These are phyloP conservation scores for Blastocystis sp. DNA, from an alignment of 352 stramenopile species.

Conservation along the genomic window DNA sequence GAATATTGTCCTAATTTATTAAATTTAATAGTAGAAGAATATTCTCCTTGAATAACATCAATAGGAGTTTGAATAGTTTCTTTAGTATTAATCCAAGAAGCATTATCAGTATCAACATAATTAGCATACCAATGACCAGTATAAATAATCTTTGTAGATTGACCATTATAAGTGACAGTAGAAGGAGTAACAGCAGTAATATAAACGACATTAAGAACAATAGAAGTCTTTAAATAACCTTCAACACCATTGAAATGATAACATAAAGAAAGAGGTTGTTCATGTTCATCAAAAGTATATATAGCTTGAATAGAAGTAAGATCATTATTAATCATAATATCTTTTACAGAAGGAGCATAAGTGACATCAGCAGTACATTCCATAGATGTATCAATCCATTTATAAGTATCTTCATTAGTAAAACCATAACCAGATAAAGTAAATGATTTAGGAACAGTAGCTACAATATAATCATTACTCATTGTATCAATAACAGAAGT, in stretches of 20 bases:
- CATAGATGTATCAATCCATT: background rate
- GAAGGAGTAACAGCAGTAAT: slow-evolving; percentile 12
- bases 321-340: background rate
- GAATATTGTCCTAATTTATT: slow-evolving; percentile 7
- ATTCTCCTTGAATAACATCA: background rate
- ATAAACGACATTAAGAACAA: slow-evolving; percentile 15
- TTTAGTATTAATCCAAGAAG: slow-evolving; percentile 6
- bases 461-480: slow-evolving; percentile 3
- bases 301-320: background rate
- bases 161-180: background rate
- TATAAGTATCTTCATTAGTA: slow-evolving; percentile 1
- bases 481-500: background rate
- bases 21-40: slow-evolving; percentile 1
- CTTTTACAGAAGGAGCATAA: background rate
- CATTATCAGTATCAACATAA: background rate
- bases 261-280: background rate
- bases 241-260: slow-evolving; percentile 22
- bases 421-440: slow-evolving; percentile 13
- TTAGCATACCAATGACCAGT: background rate
- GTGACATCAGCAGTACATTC: background rate
- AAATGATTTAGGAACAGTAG: slow-evolving; percentile 23
- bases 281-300: slow-evolving; percentile 1
- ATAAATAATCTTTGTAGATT: background rate
- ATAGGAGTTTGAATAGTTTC: background rate
- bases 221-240: background rate